Conservation (phyloP, 768 basidiomycete species). For the Phylloporus arenicola region DNA sequence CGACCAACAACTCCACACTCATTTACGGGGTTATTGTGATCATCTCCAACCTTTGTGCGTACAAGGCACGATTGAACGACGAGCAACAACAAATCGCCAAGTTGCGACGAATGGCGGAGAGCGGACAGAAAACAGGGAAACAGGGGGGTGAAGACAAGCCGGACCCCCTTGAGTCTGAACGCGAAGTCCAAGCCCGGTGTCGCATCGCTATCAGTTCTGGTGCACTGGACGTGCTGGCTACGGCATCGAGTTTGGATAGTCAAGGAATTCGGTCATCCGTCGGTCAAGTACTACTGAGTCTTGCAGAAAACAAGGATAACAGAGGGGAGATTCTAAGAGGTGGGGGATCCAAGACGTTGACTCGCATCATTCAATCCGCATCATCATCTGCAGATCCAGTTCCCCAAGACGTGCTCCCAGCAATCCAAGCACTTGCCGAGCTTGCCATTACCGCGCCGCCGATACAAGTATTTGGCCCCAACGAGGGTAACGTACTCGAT, state of each 20-base stretch:
- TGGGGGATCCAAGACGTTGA: slow-evolving; percentile 70
- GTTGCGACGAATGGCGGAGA: slow-evolving; percentile 67
- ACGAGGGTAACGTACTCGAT: slow-evolving; percentile 70
- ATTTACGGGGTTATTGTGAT: slow-evolving; percentile 77
- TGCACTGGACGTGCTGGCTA: slow-evolving; percentile 56
- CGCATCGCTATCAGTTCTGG: slow-evolving; percentile 55
- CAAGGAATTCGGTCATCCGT: slow-evolving; percentile 51
- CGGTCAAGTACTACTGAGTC: slow-evolving; percentile 59
- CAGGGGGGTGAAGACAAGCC: slow-evolving; percentile 25
- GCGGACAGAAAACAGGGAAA: slow-evolving; percentile 31
- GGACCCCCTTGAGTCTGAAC: slow-evolving; percentile 57
- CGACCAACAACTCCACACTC: slow-evolving; percentile 43
- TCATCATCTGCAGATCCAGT: slow-evolving; percentile 29
- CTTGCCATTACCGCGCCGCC: slow-evolving; percentile 91
- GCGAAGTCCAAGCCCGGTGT: slow-evolving; percentile 57
- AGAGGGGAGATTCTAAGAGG: slow-evolving; percentile 71
- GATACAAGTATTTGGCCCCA: slow-evolving; percentile 84
- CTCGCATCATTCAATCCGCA: slow-evolving; percentile 49
- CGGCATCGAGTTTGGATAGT: slow-evolving; percentile 58
- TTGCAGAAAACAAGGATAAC: slow-evolving; percentile 74
- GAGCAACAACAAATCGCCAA: slow-evolving; percentile 83
- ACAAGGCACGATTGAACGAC: slow-evolving; percentile 64
- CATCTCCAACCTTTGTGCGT: slow-evolving; percentile 66
- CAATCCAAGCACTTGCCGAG: slow-evolving; percentile 88
- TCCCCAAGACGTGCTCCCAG: slow-evolving; percentile 35